Conservation (phyloP, 1,284 basidiomycete genomes). For the Testicularia cyperi region DNA sequence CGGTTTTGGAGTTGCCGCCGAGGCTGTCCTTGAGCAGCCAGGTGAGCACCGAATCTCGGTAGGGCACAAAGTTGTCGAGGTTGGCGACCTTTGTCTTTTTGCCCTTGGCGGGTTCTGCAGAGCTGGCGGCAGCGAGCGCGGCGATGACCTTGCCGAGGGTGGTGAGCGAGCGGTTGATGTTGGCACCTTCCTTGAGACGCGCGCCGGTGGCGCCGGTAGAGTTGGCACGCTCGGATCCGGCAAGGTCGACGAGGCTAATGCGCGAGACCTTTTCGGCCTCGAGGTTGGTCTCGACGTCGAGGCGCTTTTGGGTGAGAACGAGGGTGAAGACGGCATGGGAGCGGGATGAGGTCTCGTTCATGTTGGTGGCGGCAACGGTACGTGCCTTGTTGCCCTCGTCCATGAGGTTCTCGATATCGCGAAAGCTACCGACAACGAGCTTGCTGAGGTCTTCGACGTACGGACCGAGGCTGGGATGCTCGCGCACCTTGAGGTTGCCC, state of each 20-base stretch:
- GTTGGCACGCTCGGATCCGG: conserved; percentile 57
- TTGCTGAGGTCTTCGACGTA: conserved; percentile 97
- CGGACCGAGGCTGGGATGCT: conserved; percentile 79
- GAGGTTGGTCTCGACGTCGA: conserved; percentile 45
- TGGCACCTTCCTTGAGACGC: conserved; percentile 58
- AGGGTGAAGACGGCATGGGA: conserved; percentile 57
- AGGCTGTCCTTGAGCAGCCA: conserved; percentile 62
- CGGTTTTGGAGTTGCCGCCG: conserved; percentile 60
- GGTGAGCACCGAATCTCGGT: conserved; percentile 53
- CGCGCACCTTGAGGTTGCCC: conserved; percentile 90
- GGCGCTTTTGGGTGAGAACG: conserved; percentile 45
- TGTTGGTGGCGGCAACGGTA: conserved; percentile 56
- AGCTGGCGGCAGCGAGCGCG: conserved; percentile 46
- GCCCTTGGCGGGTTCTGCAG: conserved; percentile 31
- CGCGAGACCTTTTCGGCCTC: conserved; percentile 55
- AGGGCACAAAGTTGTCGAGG: conserved; percentile 53
- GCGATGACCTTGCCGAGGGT: conserved; percentile 54
- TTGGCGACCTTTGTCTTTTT: conserved; percentile 37
- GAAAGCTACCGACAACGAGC: conserved; percentile 83
- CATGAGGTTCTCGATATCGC: conserved; percentile 98
- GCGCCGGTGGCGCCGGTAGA: conserved; percentile 58
- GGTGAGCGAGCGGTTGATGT: conserved; percentile 54
- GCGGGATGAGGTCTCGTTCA: conserved; percentile 56
- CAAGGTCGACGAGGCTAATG: conserved; percentile 55
- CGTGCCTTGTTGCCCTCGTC: conserved; percentile 93